Base-by-base conservation (phyloP, 139 green algal genomes). In the Chlamydomonas sphaeroides region DNA sequence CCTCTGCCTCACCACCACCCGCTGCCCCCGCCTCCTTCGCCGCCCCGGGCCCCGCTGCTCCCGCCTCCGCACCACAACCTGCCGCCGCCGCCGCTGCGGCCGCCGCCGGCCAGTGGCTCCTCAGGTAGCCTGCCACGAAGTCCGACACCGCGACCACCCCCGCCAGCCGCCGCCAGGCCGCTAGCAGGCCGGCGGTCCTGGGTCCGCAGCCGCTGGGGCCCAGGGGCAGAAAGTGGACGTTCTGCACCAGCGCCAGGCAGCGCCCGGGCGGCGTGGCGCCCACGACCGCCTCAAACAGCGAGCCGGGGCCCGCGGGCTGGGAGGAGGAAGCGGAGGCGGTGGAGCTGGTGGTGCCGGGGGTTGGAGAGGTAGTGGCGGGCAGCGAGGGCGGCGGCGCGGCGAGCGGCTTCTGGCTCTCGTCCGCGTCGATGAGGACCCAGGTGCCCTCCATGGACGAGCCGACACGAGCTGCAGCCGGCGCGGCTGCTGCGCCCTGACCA, bases 211-310 rank as follows among this genome's bases (percentile, higher is more conserved):
- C 89, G 17, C 30, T 41, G 5, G 84, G 79, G 5, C 89, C 89
- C 48, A 90, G 80, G 4, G 89, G 89, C 67, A 92, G 70, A 65
- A 92, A 92, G 72, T 92, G 89, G 14, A 89, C 83, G 84, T 92
- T 92, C 80, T 92, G 89, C 35, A 91, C 86, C 1, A 88, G 36
- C 30, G 86, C 76, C 33, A 89, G 35, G 45, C 86, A 77, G 25
- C 69, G 63, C 0, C 32, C 23, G 15, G 35, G 61, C 5, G 62
- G 75, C 39, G 45, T 14, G 11, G 70, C 67, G 15, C 11, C 42
- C 30, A 71, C 61, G 5, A 74, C 35, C 7, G 26, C 21, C 48
- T 75, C 62, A 32, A 85, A 86, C 61, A 88, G 35, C 1, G 73
- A 68, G 33, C n/a, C 25, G 14, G 26, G 76, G 51, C 28, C 38